Conservation (phyloP, 2,329 filamentous ascomycete genomes). For the Cladobotryum mycophilum region DNA sequence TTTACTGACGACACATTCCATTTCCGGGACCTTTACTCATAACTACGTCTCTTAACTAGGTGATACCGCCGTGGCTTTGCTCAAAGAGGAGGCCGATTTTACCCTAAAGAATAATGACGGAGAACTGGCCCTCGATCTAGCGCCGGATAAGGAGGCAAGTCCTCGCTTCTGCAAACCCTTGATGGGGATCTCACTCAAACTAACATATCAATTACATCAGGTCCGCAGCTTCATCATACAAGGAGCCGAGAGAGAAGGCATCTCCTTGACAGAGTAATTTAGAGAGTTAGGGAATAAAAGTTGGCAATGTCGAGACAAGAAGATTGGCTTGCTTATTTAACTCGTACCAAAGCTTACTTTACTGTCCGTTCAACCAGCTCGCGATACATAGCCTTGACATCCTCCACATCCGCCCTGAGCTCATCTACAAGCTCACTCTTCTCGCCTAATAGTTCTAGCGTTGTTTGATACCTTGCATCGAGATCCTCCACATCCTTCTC, state of each 20-base stretch:
- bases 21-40: neutral
- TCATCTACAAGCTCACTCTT: conserved; percentile 95
- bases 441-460: conserved; percentile 90
- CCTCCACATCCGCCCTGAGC: conserved; percentile 77
- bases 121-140: conserved; percentile 67
- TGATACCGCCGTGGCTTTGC: conserved; percentile 72
- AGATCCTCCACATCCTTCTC: conserved; percentile 63
- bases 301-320: conserved; percentile 13
- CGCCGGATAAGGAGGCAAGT: conserved; percentile 76
- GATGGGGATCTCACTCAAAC: too few relatives aligned
- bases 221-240: conserved; percentile 71
- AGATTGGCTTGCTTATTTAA: neutral
- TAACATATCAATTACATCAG: conserved; percentile 31
- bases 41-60: conserved; percentile 29
- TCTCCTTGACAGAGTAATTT: conserved; percentile 43
- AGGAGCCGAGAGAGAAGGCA: conserved; percentile 76
- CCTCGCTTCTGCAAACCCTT: neutral
- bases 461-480: conserved; percentile 77
- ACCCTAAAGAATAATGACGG: conserved; percentile 71
- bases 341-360: conserved; percentile 42
- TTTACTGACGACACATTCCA: too few relatives aligned
- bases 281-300: conserved; percentile 15
- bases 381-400: conserved; percentile 94
- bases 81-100: conserved; percentile 79
- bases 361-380: conserved; percentile 84